Evolutionary conservation across 768 basidiomycete genomes (phyloP).

Genomic region (Stropharia rugosoannulata): DNA sequence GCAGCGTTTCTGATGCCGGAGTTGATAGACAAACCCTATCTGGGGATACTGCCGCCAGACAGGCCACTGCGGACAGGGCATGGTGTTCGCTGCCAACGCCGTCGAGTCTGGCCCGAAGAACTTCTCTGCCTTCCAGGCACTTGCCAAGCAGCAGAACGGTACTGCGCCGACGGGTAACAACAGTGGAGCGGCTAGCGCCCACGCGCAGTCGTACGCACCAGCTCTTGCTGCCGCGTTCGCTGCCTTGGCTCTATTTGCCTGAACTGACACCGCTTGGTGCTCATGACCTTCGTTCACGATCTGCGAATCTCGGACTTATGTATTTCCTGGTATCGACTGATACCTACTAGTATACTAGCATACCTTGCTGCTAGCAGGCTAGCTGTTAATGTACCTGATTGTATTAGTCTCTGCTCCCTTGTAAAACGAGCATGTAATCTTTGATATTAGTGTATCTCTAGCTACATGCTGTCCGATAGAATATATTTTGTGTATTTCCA

Average conservation of each 20-base stretch:
- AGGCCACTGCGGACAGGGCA: conserved; percentile 53
- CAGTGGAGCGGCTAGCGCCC: conserved; percentile 7
- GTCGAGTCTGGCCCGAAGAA: conserved; percentile 47
- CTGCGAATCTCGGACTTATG: neutral
- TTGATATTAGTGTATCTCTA: neutral
- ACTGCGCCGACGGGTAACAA: conserved; percentile 23
- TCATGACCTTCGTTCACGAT: neutral
- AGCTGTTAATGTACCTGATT: neutral
- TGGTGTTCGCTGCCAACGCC: conserved; percentile 62
- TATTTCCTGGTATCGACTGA: neutral
- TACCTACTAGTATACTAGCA: neutral
- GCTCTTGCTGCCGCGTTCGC: conserved; percentile 1
- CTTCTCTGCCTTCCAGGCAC: conserved; percentile 51
- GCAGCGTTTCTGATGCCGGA: conserved; percentile 1
- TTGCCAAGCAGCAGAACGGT: conserved; percentile 44
- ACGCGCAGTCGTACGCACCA: neutral
- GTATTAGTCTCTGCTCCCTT: neutral
- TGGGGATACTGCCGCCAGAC: conserved; percentile 55
- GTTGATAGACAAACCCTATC: conserved; percentile 45
- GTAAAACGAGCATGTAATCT: neutral
- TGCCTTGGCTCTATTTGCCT: conserved; percentile 2
- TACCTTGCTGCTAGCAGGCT: neutral
- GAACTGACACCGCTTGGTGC: neutral
- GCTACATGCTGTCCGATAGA: too few species aligned
- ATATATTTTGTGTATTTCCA: too few species aligned